Evolutionary conservation across 2,329 filamentous ascomycete species (phyloP).

Genomic region (Teratosphaeria pseudoeucalypti): DNA sequence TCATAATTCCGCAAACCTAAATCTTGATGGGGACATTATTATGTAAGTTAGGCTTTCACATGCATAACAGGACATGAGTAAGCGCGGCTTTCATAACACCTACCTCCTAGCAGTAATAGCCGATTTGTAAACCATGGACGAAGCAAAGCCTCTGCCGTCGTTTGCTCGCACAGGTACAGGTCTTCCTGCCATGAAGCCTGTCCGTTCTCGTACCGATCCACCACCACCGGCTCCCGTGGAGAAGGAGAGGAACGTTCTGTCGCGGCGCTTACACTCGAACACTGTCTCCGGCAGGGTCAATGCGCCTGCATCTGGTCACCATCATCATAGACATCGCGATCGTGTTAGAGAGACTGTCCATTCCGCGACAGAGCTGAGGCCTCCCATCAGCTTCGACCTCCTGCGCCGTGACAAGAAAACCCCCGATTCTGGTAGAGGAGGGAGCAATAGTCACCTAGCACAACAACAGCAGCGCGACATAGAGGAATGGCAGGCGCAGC

Average conservation of each 20-base stretch:
- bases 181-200: constrained; percentile 1
- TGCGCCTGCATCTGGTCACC: not conserved
- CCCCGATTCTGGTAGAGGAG: constrained; percentile 14
- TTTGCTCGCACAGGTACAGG: constrained; percentile 4
- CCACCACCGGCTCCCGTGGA: not conserved
- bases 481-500: constrained; percentile 10
- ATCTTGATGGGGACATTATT: no score
- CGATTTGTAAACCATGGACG: not conserved
- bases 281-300: constrained; percentile 4
- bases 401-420: constrained; percentile 27
- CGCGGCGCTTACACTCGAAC: constrained; percentile 6
- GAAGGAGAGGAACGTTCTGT: constrained; percentile 3
- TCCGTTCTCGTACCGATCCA: constrained; percentile 8
- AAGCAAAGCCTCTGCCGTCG: not conserved
- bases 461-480: constrained; percentile 7
- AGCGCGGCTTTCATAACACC: no score
- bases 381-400: constrained; percentile 35
- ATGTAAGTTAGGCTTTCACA: not conserved
- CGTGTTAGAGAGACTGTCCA: constrained; percentile 32
- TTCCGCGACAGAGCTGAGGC: constrained; percentile 34
- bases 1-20: not conserved
- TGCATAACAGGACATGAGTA: not conserved
- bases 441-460: constrained; percentile 5
- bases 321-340: constrained; percentile 3
- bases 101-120: not conserved